These are phyloP conservation scores for Prunella vulgaris DNA, from an alignment of 257 asterid genomes.

Conservation along the genomic window DNA sequence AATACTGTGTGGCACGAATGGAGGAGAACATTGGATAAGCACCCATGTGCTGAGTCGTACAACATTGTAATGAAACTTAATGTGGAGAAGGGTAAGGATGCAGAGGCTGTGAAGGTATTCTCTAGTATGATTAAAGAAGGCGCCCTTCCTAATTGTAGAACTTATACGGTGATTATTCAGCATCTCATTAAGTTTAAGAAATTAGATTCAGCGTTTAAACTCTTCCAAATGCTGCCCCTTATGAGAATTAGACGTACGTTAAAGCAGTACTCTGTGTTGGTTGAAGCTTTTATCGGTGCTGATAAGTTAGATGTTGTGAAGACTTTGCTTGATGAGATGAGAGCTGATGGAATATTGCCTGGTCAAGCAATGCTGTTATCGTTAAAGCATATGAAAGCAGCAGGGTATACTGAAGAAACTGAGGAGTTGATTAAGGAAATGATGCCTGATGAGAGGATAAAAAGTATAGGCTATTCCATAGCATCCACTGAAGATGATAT, in stretches of 20 bases:
- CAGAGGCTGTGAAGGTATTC: conserved; percentile 62
- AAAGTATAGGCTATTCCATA: conserved; percentile 42
- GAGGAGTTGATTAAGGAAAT: conserved; percentile 55
- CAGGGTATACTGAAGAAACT: conserved; percentile 54
- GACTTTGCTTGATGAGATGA: conserved; percentile 77
- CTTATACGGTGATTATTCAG: conserved; percentile 69
- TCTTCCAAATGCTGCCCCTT: conserved; percentile 58
- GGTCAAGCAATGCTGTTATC: conserved; percentile 64
- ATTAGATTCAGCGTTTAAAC: conserved; percentile 56
- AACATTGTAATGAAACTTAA: conserved; percentile 68
- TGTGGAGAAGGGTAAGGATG: conserved; percentile 58
- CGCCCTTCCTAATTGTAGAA: conserved; percentile 83
- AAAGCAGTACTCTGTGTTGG: conserved; percentile 66
- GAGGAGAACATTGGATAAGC: conserved; percentile 52
- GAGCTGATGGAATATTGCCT: conserved; percentile 79
- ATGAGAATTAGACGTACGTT: conserved; percentile 74
- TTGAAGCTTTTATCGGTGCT: conserved; percentile 44
- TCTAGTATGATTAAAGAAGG: conserved; percentile 65
- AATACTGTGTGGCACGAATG: conserved; percentile 65
- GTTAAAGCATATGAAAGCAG: conserved; percentile 59
- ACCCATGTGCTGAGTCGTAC: conserved; percentile 76
- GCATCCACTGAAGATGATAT: conserved; percentile 42
- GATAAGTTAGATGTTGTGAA: conserved; percentile 46
- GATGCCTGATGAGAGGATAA: conserved; percentile 72
- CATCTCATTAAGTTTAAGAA: conserved; percentile 57